Percentiles rank a stretch among this genome's conserved stretches.
Conservation (phyloP, 1,284 basidiomycete species). For the Xerocomus minutiporus region DNA sequence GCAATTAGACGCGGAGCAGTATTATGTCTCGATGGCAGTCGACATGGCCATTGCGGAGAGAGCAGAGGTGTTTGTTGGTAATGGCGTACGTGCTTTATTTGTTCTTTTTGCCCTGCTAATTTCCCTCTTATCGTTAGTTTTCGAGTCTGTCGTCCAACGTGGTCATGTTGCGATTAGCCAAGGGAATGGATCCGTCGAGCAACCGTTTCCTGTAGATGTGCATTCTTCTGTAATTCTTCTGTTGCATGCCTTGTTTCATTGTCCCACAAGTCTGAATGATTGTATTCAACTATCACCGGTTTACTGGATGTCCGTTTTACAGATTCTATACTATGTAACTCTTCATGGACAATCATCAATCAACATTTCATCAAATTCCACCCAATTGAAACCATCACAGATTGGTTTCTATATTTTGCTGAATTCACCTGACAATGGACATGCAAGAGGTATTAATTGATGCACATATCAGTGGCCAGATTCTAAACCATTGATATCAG, state of each 20-base stretch:
- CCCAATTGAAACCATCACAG: too few species aligned
- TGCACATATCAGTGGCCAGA: too few species aligned
- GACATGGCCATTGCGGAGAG: constrained; percentile 69
- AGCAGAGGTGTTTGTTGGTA: constrained; percentile 70
- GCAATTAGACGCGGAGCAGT: constrained; percentile 43
- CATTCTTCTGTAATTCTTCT: background rate
- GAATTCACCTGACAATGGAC: too few species aligned
- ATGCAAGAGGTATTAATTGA: too few species aligned
- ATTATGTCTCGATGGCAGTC: constrained; percentile 54
- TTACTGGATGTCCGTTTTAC: too few species aligned
- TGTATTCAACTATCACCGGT: too few species aligned
- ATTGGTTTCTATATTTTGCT: too few species aligned
- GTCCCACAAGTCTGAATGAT: background rate
- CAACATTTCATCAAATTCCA: too few species aligned
- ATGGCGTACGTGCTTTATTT: constrained; percentile 42
- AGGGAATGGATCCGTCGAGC: constrained; percentile 35
- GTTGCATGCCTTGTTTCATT: background rate
- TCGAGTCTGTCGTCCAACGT: constrained; percentile 56
- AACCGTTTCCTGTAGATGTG: constrained; percentile 41
- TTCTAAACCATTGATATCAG: too few species aligned
- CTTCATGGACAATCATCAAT: too few species aligned
- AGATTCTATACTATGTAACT: too few species aligned
- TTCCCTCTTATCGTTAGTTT: constrained; percentile 37
- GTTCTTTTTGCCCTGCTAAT: background rate
- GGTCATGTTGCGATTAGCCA: constrained; percentile 50